phyloP scores from a whole-genome alignment of 2,329 filamentous ascomycete species.

The Metarhizium guizhouense region DNA sequence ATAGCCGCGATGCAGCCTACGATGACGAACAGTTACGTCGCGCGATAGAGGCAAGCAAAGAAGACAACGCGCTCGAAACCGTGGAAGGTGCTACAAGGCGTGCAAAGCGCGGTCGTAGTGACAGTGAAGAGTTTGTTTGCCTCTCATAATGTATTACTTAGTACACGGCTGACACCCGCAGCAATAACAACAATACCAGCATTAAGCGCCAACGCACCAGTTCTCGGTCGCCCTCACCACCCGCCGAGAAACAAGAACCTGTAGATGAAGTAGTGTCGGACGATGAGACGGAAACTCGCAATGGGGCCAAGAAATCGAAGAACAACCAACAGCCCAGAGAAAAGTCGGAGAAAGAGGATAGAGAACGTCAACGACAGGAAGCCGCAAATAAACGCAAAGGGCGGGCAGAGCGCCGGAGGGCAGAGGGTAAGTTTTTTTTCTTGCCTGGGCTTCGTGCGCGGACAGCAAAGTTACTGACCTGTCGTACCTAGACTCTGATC shows the following conservation, averaged over 20 bases:
- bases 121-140: conserved; percentile 80
- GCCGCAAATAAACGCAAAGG: conserved; percentile 73
- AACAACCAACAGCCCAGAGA: conserved; percentile 52
- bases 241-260: conserved; percentile 35
- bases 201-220: conserved; percentile 77
- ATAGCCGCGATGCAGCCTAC: conserved; percentile 89
- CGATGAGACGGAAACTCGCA: conserved; percentile 49
- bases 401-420: conserved; percentile 69
- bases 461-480: neutral
- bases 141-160: too few relatives aligned
- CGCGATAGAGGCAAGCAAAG: conserved; percentile 92
- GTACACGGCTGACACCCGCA: conserved; percentile 10
- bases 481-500: conserved; percentile 53
- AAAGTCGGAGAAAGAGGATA: conserved; percentile 61
- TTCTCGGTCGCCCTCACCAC: conserved; percentile 61
- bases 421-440: conserved; percentile 53
- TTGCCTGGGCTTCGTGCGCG: neutral
- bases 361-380: conserved; percentile 64
- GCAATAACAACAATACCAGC: conserved; percentile 55
- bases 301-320: conserved; percentile 51
- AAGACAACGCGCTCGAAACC: conserved; percentile 50
- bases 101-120: conserved; percentile 77
- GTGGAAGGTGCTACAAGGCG: conserved; percentile 50
- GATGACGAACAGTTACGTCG: conserved; percentile 84
- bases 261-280: conserved; percentile 57